A percentile compares a stretch with the other conserved stretches of the same genome.
Evolutionary conservation across 352 stramenopile genomes (phyloP).

Genomic region (Globisporangium paddicum): DNA sequence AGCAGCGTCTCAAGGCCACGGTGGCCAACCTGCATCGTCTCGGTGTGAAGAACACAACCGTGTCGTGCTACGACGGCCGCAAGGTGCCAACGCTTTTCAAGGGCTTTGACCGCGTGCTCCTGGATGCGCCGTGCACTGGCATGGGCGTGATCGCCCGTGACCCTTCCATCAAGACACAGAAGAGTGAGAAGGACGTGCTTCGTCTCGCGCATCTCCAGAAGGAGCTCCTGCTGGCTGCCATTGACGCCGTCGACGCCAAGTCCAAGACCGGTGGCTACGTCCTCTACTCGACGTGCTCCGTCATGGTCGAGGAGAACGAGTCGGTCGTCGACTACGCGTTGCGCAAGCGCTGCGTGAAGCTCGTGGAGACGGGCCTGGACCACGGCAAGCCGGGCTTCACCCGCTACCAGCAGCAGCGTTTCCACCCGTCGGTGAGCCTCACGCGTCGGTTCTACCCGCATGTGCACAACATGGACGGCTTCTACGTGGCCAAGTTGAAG

Average conservation of each 20-base stretch:
- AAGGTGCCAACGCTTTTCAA: conserved; percentile 93
- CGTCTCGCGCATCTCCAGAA: conserved; percentile 97
- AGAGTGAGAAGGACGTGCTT: conserved; percentile 90
- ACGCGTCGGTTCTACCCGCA: conserved; percentile 99
- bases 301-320: conserved; percentile 94
- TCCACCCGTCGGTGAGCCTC: conserved; percentile 95
- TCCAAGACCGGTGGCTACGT: conserved; percentile 96
- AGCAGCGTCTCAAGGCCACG: conserved; percentile 95
- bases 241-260: conserved; percentile 97
- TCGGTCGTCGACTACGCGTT: conserved; percentile 99
- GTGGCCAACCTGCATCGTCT: conserved; percentile 99
- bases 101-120: conserved; percentile 97
- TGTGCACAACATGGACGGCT: conserved; percentile 99
- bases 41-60: conserved; percentile 97
- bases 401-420: conserved; percentile 95
- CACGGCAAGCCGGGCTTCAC: conserved; percentile 94
- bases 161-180: conserved; percentile 98
- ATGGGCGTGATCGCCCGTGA: conserved; percentile 98
- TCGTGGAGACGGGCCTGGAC: conserved; percentile 97
- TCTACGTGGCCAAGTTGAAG: conserved; percentile 99
- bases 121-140: conserved; percentile 99
- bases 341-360: conserved; percentile 96
- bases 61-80: conserved; percentile 96
- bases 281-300: conserved; percentile 98
- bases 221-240: conserved; percentile 97